A percentile compares a stretch with the other conserved stretches of the same genome.
Evolutionary conservation across 2,329 filamentous ascomycete genomes (phyloP).

Genomic region (Meredithiella fracta): DNA sequence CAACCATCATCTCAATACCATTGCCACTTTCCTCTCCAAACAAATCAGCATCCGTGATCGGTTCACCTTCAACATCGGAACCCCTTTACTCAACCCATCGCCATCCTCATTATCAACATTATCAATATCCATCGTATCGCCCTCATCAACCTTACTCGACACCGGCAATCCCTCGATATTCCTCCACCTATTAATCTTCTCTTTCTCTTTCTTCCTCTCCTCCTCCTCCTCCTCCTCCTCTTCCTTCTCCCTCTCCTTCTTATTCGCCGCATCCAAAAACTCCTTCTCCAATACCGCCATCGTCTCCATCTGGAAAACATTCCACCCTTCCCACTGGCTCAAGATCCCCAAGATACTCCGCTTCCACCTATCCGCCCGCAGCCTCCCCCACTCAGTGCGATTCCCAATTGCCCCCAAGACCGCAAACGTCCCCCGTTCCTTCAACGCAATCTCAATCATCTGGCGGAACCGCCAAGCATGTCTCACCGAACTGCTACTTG

Average conservation of each 20-base stretch:
- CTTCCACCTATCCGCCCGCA: constrained; percentile 74
- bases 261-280: constrained; percentile 38
- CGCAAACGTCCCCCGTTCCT: constrained; percentile 53
- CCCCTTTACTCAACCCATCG: background rate
- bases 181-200: constrained; percentile 33
- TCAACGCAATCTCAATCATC: constrained; percentile 59
- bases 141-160: constrained; percentile 19
- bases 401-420: constrained; percentile 57
- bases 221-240: constrained; percentile 19
- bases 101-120: constrained; percentile 32
- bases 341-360: constrained; percentile 55
- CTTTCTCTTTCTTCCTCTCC: constrained; percentile 16
- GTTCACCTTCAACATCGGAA: constrained; percentile 19
- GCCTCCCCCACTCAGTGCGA: constrained; percentile 58
- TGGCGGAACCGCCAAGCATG: constrained; percentile 78
- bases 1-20: constrained; percentile 11
- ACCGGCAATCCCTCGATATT: constrained; percentile 26
- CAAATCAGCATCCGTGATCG: constrained; percentile 22
- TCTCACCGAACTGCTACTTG: constrained; percentile 58
- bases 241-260: constrained; percentile 22
- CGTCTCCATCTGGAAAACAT: constrained; percentile 55
- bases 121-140: constrained; percentile 27
- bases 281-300: constrained; percentile 53
- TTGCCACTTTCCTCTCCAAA: constrained; percentile 21
- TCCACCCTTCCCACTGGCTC: constrained; percentile 55